Percentiles rank a stretch among this genome's conserved stretches.
phyloP scores from a whole-genome alignment of 2,329 filamentous ascomycete species.

The Septoria linicola region DNA sequence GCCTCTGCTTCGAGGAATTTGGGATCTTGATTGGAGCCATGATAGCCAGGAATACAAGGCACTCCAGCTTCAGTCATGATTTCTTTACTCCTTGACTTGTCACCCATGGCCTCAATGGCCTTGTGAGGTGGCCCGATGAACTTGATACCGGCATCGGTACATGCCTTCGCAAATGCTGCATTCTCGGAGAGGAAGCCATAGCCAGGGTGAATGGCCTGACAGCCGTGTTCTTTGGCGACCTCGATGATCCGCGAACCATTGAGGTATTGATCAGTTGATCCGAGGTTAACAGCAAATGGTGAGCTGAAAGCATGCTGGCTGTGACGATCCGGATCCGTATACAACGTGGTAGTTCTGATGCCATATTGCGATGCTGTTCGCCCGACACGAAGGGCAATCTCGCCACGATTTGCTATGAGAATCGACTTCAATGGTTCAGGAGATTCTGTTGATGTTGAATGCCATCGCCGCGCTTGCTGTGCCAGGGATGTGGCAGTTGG shows the following conservation, averaged over 20 bases:
- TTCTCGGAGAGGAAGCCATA: conserved; percentile 97
- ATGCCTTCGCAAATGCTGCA: conserved; percentile 81
- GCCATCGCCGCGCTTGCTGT: conserved; percentile 27
- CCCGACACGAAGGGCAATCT: conserved; percentile 92
- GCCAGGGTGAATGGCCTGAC: conserved; percentile 89
- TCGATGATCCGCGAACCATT: conserved; percentile 90
- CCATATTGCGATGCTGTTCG: conserved; percentile 84
- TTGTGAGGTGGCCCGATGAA: conserved; percentile 88
- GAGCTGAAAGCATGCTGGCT: conserved; percentile 87
- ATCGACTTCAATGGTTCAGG: conserved; percentile 58
- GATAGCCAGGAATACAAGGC: conserved; percentile 93
- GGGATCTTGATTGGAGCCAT: conserved; percentile 76
- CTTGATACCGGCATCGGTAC: conserved; percentile 82
- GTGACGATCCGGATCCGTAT: conserved; percentile 84
- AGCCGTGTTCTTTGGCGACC: conserved; percentile 80
- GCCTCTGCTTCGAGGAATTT: conserved; percentile 66
- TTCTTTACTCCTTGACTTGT: conserved; percentile 88
- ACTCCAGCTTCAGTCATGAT: conserved; percentile 97
- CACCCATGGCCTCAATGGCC: conserved; percentile 80
- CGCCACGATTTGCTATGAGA: conserved; percentile 92
- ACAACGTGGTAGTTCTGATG: conserved; percentile 89
- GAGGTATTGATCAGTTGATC: conserved; percentile 80
- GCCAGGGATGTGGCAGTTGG: conserved; percentile 22
- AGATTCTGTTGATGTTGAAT: conserved; percentile 25
- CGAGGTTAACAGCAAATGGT: conserved; percentile 79